Evolutionary conservation across 306 rosid genomes (phyloP).

Genomic region (Lablab purpureus): DNA sequence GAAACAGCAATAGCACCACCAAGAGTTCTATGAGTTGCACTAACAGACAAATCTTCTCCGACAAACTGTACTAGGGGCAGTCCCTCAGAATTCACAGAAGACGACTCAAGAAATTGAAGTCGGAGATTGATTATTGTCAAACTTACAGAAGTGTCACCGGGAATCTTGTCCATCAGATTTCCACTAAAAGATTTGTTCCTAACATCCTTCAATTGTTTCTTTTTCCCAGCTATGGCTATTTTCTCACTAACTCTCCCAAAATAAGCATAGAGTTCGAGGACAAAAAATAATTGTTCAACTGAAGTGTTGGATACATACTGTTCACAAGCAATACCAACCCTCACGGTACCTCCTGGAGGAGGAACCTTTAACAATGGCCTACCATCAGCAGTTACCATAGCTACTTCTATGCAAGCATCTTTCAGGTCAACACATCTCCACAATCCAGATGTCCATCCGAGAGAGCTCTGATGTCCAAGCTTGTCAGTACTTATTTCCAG

Average conservation of each 20-base stretch:
- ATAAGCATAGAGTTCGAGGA: conserved; percentile 82
- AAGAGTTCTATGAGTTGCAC: conserved; percentile 85
- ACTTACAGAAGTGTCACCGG: conserved; percentile 82
- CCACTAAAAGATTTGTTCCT: conserved; percentile 48
- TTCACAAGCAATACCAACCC: conserved; percentile 88
- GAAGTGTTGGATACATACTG: conserved; percentile 79
- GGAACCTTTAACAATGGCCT: conserved; percentile 79
- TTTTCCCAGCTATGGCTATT: conserved; percentile 67
- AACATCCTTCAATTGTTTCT: conserved; percentile 47
- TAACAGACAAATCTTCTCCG: conserved; percentile 70
- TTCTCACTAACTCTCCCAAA: conserved; percentile 84
- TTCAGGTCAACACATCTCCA: conserved; percentile 90
- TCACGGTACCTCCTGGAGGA: conserved; percentile 91
- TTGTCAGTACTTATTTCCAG: conserved; percentile 63
- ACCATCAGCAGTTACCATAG: conserved; percentile 95
- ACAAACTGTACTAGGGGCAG: conserved; percentile 85
- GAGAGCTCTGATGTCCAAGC: conserved; percentile 60
- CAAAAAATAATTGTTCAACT: conserved; percentile 81
- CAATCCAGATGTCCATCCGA: conserved; percentile 64
- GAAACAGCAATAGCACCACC: conserved; percentile 93
- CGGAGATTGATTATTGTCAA: conserved; percentile 69
- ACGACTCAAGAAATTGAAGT: conserved; percentile 83
- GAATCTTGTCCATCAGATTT: conserved; percentile 73
- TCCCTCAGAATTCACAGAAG: conserved; percentile 62
- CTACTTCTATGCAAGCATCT: conserved; percentile 75